Conservation (phyloP, 139 green algal species). For the Chloropicon primus region DNA sequence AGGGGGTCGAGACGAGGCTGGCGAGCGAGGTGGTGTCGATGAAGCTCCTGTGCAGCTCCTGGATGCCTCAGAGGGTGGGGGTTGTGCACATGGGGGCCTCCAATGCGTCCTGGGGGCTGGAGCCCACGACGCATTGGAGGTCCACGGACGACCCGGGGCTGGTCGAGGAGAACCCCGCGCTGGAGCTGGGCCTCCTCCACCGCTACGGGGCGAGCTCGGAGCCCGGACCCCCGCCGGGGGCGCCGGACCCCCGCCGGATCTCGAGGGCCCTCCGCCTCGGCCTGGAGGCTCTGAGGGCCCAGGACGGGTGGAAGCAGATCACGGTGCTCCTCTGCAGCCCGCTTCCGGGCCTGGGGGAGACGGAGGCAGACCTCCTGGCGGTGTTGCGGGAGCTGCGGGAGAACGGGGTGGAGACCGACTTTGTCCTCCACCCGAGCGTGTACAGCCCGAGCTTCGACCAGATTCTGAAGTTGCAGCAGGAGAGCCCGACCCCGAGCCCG, state of each 20-base stretch:
- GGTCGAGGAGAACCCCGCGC: neutral
- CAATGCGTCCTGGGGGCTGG: neutral
- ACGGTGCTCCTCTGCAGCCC: neutral
- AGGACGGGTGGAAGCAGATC: neutral
- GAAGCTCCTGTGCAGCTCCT: neutral
- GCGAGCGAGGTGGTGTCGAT: neutral
- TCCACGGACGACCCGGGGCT: neutral
- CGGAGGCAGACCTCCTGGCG: neutral
- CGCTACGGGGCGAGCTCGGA: too few species aligned
- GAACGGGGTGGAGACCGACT: neutral
- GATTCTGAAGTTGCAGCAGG: too few species aligned
- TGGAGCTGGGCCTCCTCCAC: too few species aligned
- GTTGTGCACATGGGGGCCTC: neutral
- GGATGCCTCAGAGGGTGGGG: neutral
- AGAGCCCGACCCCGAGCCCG: too few species aligned
- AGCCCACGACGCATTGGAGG: neutral
- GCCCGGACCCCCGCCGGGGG: too few species aligned
- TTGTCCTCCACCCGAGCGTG: neutral
- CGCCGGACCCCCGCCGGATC: neutral
- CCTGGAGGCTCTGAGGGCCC: neutral
- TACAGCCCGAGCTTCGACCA: neutral
- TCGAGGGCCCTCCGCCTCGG: neutral
- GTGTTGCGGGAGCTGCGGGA: neutral
- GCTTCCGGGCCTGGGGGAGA: neutral
- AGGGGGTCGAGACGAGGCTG: neutral